Conservation (phyloP, 2,329 filamentous ascomycete species). For the Trichophyton schoenleinii region DNA sequence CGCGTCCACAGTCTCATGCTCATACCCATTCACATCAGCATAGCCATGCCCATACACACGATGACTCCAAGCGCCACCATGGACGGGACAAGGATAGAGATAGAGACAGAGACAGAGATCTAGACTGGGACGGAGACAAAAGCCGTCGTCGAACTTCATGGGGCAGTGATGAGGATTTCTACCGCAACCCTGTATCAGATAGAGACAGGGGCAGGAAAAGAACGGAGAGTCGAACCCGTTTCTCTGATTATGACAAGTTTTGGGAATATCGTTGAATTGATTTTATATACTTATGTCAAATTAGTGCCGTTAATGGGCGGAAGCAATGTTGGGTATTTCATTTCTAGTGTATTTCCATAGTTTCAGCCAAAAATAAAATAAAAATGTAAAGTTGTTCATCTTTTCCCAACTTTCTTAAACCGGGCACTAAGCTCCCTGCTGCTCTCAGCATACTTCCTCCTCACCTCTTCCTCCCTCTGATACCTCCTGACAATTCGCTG, state of each 20-base stretch:
- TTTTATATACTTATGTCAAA: background rate
- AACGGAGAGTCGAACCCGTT: background rate
- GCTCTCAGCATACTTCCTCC: constrained; percentile 22
- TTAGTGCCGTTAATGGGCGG: background rate
- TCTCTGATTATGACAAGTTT: background rate
- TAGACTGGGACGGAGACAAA: background rate
- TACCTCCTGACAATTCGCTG: constrained; percentile 18
- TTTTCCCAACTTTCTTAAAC: constrained; percentile 14
- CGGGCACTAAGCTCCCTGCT: constrained; percentile 22
- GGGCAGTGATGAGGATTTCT: constrained; percentile 29
- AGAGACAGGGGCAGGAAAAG: constrained; percentile 12
- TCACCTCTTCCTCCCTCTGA: constrained; percentile 31
- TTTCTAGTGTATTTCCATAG: background rate
- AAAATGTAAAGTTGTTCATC: background rate
- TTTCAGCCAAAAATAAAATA: background rate
- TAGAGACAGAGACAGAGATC: constrained; percentile 2
- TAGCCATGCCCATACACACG: background rate
- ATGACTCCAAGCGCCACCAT: background rate
- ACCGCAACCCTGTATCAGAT: constrained; percentile 17
- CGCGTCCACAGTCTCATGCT: background rate
- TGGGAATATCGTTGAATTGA: background rate
- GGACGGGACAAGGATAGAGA: constrained; percentile 1
- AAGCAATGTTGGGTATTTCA: background rate
- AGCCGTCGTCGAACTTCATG: constrained; percentile 20
- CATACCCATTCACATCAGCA: background rate